Base-by-base conservation (phyloP, 2,329 filamentous ascomycete species). In the Hymenoscyphus fructigenus region DNA sequence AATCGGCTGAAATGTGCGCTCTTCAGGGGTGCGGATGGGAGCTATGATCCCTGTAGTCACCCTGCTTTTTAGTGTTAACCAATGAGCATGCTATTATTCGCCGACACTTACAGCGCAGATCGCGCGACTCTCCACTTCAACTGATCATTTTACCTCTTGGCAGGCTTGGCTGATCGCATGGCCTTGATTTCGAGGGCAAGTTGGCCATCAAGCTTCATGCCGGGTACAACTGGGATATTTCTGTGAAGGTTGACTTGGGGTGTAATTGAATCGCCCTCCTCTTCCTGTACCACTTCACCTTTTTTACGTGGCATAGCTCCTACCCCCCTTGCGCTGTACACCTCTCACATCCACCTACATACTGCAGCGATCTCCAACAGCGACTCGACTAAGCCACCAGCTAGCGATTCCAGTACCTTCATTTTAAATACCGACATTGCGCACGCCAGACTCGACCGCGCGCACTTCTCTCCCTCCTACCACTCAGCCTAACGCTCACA, bases 401-500 rank as follows among this genome's bases (percentile, higher is more conserved):
- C n/a, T 50, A 9, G n/a, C 20, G n/a, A 23, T 23, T 50, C 20
- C 20, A 23, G 10, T 53, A 23, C 47, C 47, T 53, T 53, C 47
- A 53, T 53, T 53, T 53, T 53, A 53, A 53, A 53, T 14, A 53
- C 47, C n/a, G 23, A 23, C 47, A 53, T 53, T 15, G 47, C 47
- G 47, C 47, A 53, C 20, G 26, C 47, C 23, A 3, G 1, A 5
- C 47, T 53, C 47, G 20, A 26, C 20, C 20, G 20, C 20, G 55
- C 55, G 26, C 55, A 57, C 28, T 57, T 32, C 28, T 6, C 28
- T 32, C n/a, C 26, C 26, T n/a, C 28, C 20, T 12, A 14, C 17
- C 28, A 17, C 28, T 26, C 29, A 29, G 14, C 15, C 3, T 14
- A 17, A 57, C n/a, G 20, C n/a, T 29, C 60, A 61, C 20, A 15